These are phyloP conservation scores for Asterophora lycoperdoides DNA, from an alignment of 768 basidiomycete genomes.

Conservation along the genomic window DNA sequence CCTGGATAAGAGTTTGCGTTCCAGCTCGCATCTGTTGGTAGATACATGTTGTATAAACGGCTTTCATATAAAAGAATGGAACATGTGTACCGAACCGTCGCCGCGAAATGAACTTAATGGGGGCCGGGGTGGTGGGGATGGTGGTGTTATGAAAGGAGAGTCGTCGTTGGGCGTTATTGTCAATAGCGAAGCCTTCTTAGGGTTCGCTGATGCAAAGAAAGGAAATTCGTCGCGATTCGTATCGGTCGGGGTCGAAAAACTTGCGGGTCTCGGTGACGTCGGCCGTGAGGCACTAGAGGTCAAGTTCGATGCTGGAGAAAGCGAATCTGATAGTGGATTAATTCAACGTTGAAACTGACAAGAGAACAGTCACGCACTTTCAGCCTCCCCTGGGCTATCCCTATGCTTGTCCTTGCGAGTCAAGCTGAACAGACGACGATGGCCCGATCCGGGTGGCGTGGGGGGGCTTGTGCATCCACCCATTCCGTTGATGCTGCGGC, in stretches of 20 bases:
- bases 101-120: conserved; percentile 55
- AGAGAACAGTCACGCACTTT: conserved; percentile 20
- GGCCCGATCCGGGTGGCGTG: conserved; percentile 31
- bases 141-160: conserved; percentile 66
- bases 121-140: conserved; percentile 57
- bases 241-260: conserved; percentile 12
- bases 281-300: conserved; percentile 32
- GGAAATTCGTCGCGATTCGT: conserved; percentile 47
- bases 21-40: conserved; percentile 71
- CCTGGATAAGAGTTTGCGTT: conserved; percentile 87
- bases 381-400: conserved; percentile 33
- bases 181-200: conserved; percentile 2
- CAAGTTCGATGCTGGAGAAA: conserved; percentile 24
- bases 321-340: conserved; percentile 17
- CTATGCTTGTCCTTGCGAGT: conserved; percentile 48
- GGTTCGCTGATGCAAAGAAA: conserved; percentile 18
- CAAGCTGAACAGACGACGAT: conserved; percentile 53
- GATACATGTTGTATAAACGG: conserved; percentile 6
- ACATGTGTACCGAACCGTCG: conserved; percentile 55
- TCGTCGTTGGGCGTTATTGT: conserved; percentile 27
- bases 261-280: conserved; percentile 20
- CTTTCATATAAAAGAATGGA: conserved; percentile 10
- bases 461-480: conserved; percentile 26
- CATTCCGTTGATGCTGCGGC: conserved; percentile 49
- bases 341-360: neutral